A percentile compares a stretch with the other conserved stretches of the same genome.
Conservation (phyloP, 768 basidiomycete species). For the Suillus plorans region DNA sequence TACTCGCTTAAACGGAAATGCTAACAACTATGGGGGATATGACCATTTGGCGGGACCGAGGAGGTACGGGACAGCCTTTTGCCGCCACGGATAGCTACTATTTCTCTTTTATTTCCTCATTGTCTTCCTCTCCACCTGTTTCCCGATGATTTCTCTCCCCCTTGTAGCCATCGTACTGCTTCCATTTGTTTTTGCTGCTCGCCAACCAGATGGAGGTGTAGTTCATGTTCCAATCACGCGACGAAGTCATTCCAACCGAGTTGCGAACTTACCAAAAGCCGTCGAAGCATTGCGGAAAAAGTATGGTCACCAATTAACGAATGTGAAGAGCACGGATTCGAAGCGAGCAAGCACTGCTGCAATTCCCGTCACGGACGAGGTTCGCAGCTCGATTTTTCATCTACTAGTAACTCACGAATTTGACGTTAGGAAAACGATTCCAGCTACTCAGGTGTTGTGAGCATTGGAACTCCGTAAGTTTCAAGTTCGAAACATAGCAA, state of each 20-base stretch:
- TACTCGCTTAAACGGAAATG: background rate
- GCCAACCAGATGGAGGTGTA: slow-evolving; percentile 11
- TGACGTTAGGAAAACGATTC: slow-evolving; percentile 47
- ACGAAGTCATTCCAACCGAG: slow-evolving; percentile 31
- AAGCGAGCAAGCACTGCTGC: slow-evolving; percentile 35
- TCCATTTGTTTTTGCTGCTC: slow-evolving; percentile 31
- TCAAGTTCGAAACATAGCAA: background rate
- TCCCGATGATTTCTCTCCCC: slow-evolving; percentile 23
- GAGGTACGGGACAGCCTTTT: background rate
- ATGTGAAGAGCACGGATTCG: slow-evolving; percentile 3
- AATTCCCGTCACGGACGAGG: slow-evolving; percentile 52
- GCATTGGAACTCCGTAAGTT: slow-evolving; percentile 65
- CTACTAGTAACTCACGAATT: background rate
- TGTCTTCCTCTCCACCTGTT: background rate
- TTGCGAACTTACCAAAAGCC: slow-evolving; percentile 35
- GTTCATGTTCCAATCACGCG: slow-evolving; percentile 47
- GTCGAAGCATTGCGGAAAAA: slow-evolving; percentile 46
- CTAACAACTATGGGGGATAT: background rate
- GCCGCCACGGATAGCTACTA: background rate
- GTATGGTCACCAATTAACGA: slow-evolving; percentile 38
- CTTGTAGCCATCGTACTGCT: slow-evolving; percentile 28
- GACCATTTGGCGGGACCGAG: background rate
- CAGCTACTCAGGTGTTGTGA: slow-evolving; percentile 55
- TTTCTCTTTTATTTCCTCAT: background rate
- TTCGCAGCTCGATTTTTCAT: slow-evolving; percentile 21